Evolutionary conservation across 2,329 filamentous ascomycete species (phyloP).

Genomic region (Paraphaeosphaeria minitans): DNA sequence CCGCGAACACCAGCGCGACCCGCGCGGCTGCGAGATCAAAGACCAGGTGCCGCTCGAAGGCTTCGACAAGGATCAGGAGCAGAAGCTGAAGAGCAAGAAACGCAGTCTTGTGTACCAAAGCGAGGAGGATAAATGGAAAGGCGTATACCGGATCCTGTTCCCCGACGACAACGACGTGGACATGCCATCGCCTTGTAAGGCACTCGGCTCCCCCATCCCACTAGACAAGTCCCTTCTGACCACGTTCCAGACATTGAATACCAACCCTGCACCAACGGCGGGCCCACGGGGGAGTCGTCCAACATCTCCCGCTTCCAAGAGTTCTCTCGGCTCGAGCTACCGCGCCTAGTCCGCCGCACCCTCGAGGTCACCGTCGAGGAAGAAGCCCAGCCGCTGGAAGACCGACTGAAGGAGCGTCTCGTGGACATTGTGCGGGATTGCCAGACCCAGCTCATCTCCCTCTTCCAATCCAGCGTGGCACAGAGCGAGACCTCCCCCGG

Average conservation of each 20-base stretch:
- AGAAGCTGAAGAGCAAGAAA: constrained; percentile 33
- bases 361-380: constrained; percentile 31
- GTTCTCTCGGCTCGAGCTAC: constrained; percentile 31
- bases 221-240: not conserved
- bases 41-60: constrained; percentile 29
- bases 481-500: not conserved
- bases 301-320: constrained; percentile 28
- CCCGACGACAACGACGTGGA: constrained; percentile 26
- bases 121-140: constrained; percentile 36
- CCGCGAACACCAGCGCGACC: constrained; percentile 31
- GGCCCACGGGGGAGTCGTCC: constrained; percentile 13
- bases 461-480: constrained; percentile 17
- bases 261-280: constrained; percentile 16
- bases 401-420: constrained; percentile 31
- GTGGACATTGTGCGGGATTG: constrained; percentile 33
- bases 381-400: constrained; percentile 33
- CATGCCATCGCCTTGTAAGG: constrained; percentile 32
- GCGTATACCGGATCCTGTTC: constrained; percentile 30
- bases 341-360: constrained; percentile 31
- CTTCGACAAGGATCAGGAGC: constrained; percentile 33
- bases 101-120: constrained; percentile 21
- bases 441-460: constrained; percentile 26
- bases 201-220: not conserved
- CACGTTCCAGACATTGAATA: constrained; percentile 23
- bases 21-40: constrained; percentile 24